A percentile compares a stretch with the other conserved stretches of the same genome.
These are phyloP conservation scores for Hanseniaspora vineae DNA, from an alignment of 805 yeast genomes.

Conservation along the genomic window DNA sequence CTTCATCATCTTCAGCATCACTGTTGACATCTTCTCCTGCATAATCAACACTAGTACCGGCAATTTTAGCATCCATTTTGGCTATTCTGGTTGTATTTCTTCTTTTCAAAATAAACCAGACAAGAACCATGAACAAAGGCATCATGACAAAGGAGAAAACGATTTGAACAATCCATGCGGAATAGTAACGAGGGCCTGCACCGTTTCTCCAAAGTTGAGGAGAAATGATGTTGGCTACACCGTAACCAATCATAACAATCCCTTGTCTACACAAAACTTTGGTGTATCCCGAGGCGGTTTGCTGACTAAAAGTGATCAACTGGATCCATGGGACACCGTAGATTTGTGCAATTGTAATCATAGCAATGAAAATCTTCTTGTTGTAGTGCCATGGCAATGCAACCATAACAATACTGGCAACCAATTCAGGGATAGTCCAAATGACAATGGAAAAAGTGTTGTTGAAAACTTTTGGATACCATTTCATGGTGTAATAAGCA, in stretches of 20 bases:
- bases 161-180: constrained; percentile 37
- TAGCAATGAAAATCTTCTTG: constrained; percentile 25
- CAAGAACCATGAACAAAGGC: constrained; percentile 14
- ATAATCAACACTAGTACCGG: not conserved
- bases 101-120: constrained; percentile 25
- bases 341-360: constrained; percentile 17
- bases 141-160: constrained; percentile 30
- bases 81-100: constrained; percentile 27
- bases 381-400: constrained; percentile 27
- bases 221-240: constrained; percentile 31
- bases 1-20: not conserved
- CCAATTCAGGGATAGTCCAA: constrained; percentile 25
- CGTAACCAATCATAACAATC: constrained; percentile 27
- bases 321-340: constrained; percentile 21
- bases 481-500: constrained; percentile 28
- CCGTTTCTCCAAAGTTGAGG: constrained; percentile 33
- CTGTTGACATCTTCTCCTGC: constrained; percentile 6
- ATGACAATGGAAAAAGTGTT: constrained; percentile 19
- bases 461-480: constrained; percentile 9
- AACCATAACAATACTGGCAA: constrained; percentile 30
- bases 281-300: constrained; percentile 29
- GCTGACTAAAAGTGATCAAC: constrained; percentile 11
- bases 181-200: constrained; percentile 30
- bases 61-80: not conserved
- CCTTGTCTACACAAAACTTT: constrained; percentile 30